Base-by-base conservation (phyloP, 306 rosid genomes). In the Geum urbanum region DNA sequence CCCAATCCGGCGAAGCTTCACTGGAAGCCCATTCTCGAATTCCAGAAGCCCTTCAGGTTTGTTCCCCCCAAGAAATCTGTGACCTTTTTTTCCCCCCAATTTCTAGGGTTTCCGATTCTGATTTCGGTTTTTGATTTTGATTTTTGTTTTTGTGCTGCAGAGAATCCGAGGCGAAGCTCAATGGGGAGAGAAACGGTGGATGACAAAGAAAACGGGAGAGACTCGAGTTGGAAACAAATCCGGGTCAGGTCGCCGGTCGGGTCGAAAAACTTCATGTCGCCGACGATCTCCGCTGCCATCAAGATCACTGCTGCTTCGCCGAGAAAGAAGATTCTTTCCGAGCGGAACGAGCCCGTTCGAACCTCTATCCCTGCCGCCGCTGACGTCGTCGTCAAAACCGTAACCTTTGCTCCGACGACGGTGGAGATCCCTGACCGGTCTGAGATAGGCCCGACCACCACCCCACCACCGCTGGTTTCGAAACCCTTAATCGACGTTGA, bases 1-100 rank as follows among this genome's bases (percentile, higher is more conserved):
- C 60, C 81, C 95, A 20, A 43, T 86, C 61, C 73, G 92, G 62
- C 84, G 87, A 68, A 92, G 96, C 84, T 84, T 92, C 84, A 65
- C 76, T 4, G 96, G 95, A 24, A 92, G 81, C 74, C 90, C 95
- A 1, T 89, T 89, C 49, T 1, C 79, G 41, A 83, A 59, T 66
- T 81, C 85, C 9, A 83, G 87, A 67, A 70, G 82, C 43, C 73
- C 71, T 40, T 80, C 90, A 72, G 97, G 97, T 89, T 44, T 27
- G 6, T 18, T 35, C 16, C 14, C 67, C 12, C 19, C 69, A 18
- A 74, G 78, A 83, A 72, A 63, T 11, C 67, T 59, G 16, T 8
- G 11, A 10, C n/a, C 54, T 49, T 43, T 12, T 6, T 4, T n/a
- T n/a, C n/a, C n/a, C n/a, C n/a, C n/a, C 10, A 20, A 2, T 71